Evolutionary conservation across 2,329 filamentous ascomycete genomes (phyloP), one percentile per base, ranked within the genome.

Genomic region (Dactylellina haptotyla): DNA sequence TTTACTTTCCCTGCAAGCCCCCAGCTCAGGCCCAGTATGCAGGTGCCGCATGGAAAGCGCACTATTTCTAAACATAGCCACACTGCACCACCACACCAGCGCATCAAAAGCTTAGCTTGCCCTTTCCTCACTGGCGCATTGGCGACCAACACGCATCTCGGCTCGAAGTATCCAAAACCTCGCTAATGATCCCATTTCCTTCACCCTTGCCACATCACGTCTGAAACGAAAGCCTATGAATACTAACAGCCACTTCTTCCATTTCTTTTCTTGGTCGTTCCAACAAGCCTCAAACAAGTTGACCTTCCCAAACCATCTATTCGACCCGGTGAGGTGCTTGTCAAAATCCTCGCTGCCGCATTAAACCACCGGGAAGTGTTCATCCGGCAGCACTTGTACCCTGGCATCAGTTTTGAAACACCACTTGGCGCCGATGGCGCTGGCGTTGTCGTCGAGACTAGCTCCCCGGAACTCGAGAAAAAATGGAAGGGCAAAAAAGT

Each of bases 361-460:
- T 88, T 98, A 56, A 98, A 98, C 84, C 95, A 98, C 83, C 90
- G 93, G 78, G 95, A 98, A 81, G 87, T 96, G 77, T 98, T 97
- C 83, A 90, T 96, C 81, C 91, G 94, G 62, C 93, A 95, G 81
- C 90, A 93, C 79, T 87, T 96, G 41, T 98, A 98, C 83, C 94
- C 94, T 0, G 90, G 87, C 77, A 90, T 92, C 59, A 89, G 90
- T 10, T 96, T 96, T 81, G 85, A 87, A 71, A 69, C 73, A 20
- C 92, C 94, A 0, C 83, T 98, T 43, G 86, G 96, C 25, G 88
- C 93, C 72, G 94, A 98, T 80, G 94, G 92, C 76, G 89, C 86
- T 77, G 94, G 93, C 62, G 83, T 86, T 66, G 91, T 98, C 2
- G 85, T 89, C 28, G 83, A 84, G 3, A 82, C 87, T 2, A 91